Conservation (phyloP, 164 flowering plant genomes). For the Protea cynaroides region DNA sequence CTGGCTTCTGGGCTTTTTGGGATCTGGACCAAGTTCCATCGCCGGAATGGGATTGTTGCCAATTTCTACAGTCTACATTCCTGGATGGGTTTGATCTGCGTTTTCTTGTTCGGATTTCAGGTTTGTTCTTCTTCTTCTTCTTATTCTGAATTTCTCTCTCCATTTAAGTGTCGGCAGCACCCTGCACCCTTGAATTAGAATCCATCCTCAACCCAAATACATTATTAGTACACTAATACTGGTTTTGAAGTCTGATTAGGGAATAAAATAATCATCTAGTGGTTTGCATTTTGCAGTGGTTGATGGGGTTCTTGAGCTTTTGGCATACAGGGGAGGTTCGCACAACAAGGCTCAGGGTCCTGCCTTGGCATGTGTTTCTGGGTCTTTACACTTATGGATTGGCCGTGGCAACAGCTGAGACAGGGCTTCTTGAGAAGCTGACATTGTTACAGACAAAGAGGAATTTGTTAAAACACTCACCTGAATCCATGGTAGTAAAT, state of each 20-base stretch:
- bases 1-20: conserved; percentile 76
- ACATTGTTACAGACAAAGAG: conserved; percentile 62
- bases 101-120: conserved; percentile 73
- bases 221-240: too few species aligned
- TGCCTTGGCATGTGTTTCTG: conserved; percentile 87
- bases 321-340: conserved; percentile 79
- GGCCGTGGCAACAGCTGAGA: conserved; percentile 88
- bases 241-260: not conserved
- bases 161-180: too few species aligned
- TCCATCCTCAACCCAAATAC: not conserved
- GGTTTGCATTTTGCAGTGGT: conserved; percentile 45
- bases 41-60: conserved; percentile 54
- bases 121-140: conserved; percentile 21
- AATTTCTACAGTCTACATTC: conserved; percentile 92
- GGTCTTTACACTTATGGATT: conserved; percentile 84
- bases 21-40: conserved; percentile 83
- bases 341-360: conserved; percentile 32
- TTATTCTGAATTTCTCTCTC: too few species aligned
- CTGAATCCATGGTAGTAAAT: conserved; percentile 70
- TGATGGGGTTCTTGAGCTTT: conserved; percentile 82
- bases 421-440: conserved; percentile 83
- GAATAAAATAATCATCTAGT: not conserved
- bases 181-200: not conserved
- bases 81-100: conserved; percentile 86
- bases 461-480: conserved; percentile 36